Percentiles rank a stretch among this genome's conserved stretches.
These are phyloP conservation scores for Handroanthus guayacan DNA, from an alignment of 257 asterid genomes.

Conservation along the genomic window DNA sequence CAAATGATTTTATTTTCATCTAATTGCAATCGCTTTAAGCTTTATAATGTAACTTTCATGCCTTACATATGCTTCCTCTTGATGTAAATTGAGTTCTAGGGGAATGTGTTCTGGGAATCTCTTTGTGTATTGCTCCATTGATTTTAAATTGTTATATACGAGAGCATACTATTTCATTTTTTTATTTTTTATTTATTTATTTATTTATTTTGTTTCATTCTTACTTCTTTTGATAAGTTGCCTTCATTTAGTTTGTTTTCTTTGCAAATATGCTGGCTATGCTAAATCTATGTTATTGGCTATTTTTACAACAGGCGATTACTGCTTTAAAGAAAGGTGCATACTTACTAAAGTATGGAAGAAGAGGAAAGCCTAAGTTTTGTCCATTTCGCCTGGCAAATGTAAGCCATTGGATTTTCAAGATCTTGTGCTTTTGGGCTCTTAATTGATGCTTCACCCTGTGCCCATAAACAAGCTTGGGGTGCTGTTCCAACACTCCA, in stretches of 20 bases:
- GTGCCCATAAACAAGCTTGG: slow-evolving; percentile 6
- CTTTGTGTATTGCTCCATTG: background rate
- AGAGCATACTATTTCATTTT: background rate
- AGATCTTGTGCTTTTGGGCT: slow-evolving; percentile 29
- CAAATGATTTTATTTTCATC: background rate
- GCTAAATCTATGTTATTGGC: slow-evolving; percentile 38
- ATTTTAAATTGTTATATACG: background rate
- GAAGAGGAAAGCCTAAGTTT: slow-evolving; percentile 95
- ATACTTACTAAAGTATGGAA: slow-evolving; percentile 82
- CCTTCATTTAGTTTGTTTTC: slow-evolving; percentile 24
- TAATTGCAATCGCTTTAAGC: slow-evolving; percentile 2
- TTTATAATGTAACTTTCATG: background rate
- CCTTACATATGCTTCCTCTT: slow-evolving; percentile 13
- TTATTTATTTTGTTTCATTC: background rate
- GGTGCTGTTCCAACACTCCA: slow-evolving; percentile 6
- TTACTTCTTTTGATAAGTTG: slow-evolving; percentile 34
- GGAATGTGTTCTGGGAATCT: slow-evolving; percentile 9
- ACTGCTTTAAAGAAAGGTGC: slow-evolving; percentile 93
- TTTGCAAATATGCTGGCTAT: slow-evolving; percentile 31
- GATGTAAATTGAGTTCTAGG: background rate
- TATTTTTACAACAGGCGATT: slow-evolving; percentile 65
- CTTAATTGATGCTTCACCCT: slow-evolving; percentile 27
- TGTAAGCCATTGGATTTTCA: slow-evolving; percentile 52
- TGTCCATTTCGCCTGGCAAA: slow-evolving; percentile 91
- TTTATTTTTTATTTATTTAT: slow-evolving; percentile 15